A percentile compares a stretch with the other conserved stretches of the same genome.
Conservation (phyloP, 2,329 filamentous ascomycete species). For the Graphilbum sp. region DNA sequence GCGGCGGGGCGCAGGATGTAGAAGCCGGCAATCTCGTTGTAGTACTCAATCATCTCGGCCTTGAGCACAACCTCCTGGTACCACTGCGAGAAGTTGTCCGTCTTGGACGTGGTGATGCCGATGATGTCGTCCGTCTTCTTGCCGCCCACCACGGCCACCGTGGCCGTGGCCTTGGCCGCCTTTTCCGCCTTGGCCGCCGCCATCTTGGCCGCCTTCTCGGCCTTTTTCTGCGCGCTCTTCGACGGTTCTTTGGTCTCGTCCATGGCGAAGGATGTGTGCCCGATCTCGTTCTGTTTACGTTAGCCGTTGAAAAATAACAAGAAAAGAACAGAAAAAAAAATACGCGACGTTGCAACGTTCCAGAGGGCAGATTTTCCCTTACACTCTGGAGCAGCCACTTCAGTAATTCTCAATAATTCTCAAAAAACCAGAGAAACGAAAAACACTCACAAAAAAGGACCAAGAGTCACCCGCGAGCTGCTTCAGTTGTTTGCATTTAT, state of each 20-base stretch:
- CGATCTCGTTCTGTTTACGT: background rate
- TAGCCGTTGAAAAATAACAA: too few relatives aligned
- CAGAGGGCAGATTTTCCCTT: too few relatives aligned
- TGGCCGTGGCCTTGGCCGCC: constrained; percentile 33
- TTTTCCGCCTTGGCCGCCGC: constrained; percentile 45
- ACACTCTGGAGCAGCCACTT: too few relatives aligned
- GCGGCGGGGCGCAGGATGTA: constrained; percentile 64
- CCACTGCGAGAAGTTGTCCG: constrained; percentile 82
- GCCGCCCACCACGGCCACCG: constrained; percentile 35
- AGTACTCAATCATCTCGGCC: constrained; percentile 96
- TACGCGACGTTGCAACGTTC: too few relatives aligned
- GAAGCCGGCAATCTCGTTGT: constrained; percentile 82
- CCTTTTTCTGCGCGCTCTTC: constrained; percentile 50
- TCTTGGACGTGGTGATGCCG: constrained; percentile 74
- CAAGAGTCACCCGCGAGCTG: too few relatives aligned
- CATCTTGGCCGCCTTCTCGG: constrained; percentile 45
- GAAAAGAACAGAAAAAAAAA: too few relatives aligned
- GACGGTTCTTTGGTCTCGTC: constrained; percentile 24
- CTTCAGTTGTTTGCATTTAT: too few relatives aligned
- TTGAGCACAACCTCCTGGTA: constrained; percentile 97
- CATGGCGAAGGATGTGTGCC: constrained; percentile 1
- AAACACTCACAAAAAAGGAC: too few relatives aligned
- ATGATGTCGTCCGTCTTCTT: constrained; percentile 56
- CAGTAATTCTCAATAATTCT: too few relatives aligned
- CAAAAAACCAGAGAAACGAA: too few relatives aligned